Percentiles rank a stretch among this genome's conserved stretches.
Conservation (phyloP, 805 yeast genomes). For the Saturnispora halmiae region DNA sequence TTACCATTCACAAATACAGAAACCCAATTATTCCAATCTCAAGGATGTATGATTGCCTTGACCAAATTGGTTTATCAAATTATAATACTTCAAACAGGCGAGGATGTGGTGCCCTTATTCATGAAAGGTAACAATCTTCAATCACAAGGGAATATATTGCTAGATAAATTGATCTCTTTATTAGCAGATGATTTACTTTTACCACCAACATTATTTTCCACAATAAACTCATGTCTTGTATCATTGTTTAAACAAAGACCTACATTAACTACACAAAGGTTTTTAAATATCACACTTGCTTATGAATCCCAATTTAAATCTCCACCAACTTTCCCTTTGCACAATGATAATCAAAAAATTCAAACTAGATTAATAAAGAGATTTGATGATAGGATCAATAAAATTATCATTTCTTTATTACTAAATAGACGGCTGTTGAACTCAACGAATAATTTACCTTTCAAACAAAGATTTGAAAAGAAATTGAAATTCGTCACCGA, state of each 20-base stretch:
- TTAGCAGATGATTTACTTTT: constrained; percentile 47
- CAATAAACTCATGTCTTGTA: constrained; percentile 56
- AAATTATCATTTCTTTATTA: constrained; percentile 26
- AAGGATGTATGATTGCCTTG: constrained; percentile 58
- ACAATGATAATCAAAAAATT: constrained; percentile 12
- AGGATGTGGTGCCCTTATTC: too few species aligned
- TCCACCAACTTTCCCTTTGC: constrained; percentile 34
- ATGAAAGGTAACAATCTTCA: constrained; percentile 38
- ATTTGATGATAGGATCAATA: constrained; percentile 31
- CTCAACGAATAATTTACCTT: constrained; percentile 21
- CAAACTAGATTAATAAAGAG: constrained; percentile 26
- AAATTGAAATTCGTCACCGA: constrained; percentile 27
- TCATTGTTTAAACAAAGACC: constrained; percentile 61
- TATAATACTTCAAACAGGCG: constrained; percentile 46
- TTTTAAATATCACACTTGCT: constrained; percentile 48
- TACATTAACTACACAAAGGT: constrained; percentile 41
- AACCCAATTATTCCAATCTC: constrained; percentile 39
- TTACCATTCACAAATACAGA: constrained; percentile 41
- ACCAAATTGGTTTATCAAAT: constrained; percentile 61
- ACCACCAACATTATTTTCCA: constrained; percentile 52
- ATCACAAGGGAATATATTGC: constrained; percentile 58
- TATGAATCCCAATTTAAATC: constrained; percentile 52
- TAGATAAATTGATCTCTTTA: constrained; percentile 54
- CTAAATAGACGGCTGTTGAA: constrained; percentile 27
- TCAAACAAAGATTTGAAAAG: constrained; percentile 27